Base-by-base conservation (phyloP, 352 stramenopile genomes). In the Pythium rhizo-oryzae region DNA sequence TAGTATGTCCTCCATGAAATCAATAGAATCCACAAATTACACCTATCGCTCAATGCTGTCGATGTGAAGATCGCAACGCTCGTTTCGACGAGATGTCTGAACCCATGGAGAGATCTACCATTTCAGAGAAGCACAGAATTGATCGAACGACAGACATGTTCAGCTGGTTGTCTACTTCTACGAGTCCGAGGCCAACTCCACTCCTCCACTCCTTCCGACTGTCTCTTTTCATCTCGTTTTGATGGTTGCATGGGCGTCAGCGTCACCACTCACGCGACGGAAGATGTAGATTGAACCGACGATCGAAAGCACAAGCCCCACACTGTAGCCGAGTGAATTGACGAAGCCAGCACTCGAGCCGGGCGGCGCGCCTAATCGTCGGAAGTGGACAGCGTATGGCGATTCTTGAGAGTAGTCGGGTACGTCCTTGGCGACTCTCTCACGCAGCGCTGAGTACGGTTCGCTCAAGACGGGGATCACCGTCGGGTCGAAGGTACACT, bases 201-300 rank as follows among this genome's bases (percentile, higher is more conserved):
- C n/a, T n/a, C n/a, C 43, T 50, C 13, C 16, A 39, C 37, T 35
- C 16, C 39, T 56, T 62, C 49, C 35, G 35, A 41, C 8, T 41
- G 35, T 8, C 35, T 41, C 35, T 15, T 11, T 41, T 41, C 56
- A 69, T 49, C 56, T 69, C 11, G 46, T 19, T 28, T 79, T 81
- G 67, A 55, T 84, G 35, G 50, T 65, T 21, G 54, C 43, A 9
- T 64, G 66, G 33, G 53, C 24, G 1, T 8, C 23, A 30, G 16
- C 30, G 16, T 77, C 70, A 8, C 81, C 74, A 69, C 67, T 89
- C 18, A 75, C 76, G 53, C 89, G 73, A 30, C 84, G 82, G 67
- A 88, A 89, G 39, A 92, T 80, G 57, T 81, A 82, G 47, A 89
- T 73, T 9, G 82, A 81, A 15, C 72, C 80, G 46, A 89, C 69